Percentiles rank a stretch among this genome's conserved stretches.
These are phyloP conservation scores for Sordariomycetes sp. DNA, from an alignment of 2,329 filamentous ascomycete species.

Conservation along the genomic window DNA sequence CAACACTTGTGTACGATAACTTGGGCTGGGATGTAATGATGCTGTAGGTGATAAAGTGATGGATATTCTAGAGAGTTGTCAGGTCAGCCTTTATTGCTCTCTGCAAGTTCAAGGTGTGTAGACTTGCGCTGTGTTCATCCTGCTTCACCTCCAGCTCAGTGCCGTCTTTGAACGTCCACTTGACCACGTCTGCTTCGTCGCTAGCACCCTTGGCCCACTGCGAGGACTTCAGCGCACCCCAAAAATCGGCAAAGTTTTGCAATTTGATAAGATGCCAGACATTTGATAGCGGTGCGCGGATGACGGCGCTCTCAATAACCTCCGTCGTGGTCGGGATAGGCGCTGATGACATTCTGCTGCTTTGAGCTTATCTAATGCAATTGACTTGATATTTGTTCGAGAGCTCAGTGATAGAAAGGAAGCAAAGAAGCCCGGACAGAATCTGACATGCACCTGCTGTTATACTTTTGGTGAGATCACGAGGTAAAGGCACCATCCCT, in stretches of 20 bases:
- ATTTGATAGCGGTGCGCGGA: constrained; percentile 52
- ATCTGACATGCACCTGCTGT: background rate
- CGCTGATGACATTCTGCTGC: constrained; percentile 8
- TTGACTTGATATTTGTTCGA: constrained; percentile 4
- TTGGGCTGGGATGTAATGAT: constrained; percentile 57
- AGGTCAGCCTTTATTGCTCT: background rate
- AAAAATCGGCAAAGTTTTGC: constrained; percentile 57
- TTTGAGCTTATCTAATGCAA: constrained; percentile 8
- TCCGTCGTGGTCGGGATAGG: constrained; percentile 56
- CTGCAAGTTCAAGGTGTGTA: background rate
- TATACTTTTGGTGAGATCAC: background rate
- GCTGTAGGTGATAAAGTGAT: constrained; percentile 67
- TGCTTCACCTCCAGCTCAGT: constrained; percentile 62
- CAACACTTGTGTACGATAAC: constrained; percentile 53
- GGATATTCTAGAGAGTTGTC: constrained; percentile 40
- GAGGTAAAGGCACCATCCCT: background rate
- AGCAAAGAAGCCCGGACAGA: background rate
- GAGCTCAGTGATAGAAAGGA: background rate
- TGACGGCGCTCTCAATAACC: constrained; percentile 56
- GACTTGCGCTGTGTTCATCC: constrained; percentile 59
- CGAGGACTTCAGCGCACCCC: constrained; percentile 49
- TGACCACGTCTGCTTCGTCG: constrained; percentile 52
- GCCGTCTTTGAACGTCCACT: constrained; percentile 63
- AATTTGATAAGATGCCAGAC: constrained; percentile 72
- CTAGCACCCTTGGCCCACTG: constrained; percentile 53